phyloP scores from a whole-genome alignment of 768 basidiomycete genomes.

The Serendipita sp. region DNA sequence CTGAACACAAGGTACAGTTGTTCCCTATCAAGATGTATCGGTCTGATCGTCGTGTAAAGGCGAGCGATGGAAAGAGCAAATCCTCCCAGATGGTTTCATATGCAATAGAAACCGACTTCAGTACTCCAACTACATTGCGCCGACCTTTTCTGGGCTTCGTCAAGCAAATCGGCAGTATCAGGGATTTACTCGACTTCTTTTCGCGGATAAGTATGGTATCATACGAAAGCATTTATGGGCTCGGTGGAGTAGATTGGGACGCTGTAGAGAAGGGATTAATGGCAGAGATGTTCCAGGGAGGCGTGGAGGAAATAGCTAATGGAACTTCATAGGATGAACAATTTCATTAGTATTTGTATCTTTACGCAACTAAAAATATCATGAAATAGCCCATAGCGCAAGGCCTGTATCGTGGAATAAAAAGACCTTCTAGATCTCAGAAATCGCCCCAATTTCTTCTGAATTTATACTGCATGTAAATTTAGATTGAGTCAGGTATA shows the following conservation, averaged over 20 bases:
- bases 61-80: conserved; percentile 6
- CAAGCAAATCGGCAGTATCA: conserved; percentile 66
- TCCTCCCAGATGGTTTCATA: conserved; percentile 17
- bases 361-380: background rate
- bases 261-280: conserved; percentile 67
- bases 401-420: background rate
- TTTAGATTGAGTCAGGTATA: background rate
- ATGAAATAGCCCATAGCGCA: background rate
- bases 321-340: background rate
- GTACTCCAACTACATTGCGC: conserved; percentile 39
- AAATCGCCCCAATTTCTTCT: conserved; percentile 79
- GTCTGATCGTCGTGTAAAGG: conserved; percentile 1
- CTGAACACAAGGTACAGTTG: conserved; percentile 23
- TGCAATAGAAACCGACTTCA: conserved; percentile 15
- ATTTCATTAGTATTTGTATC: background rate
- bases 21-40: background rate
- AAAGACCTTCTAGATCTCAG: conserved; percentile 20
- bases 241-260: conserved; percentile 75
- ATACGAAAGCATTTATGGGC: conserved; percentile 83
- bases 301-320: background rate
- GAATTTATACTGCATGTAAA: conserved; percentile 69
- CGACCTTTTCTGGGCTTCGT: conserved; percentile 54
- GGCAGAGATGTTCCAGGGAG: conserved; percentile 74
- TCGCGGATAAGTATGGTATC: conserved; percentile 73
- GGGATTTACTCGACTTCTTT: conserved; percentile 82